Evolutionary conservation across 2,329 filamentous ascomycete genomes (phyloP).

Genomic region (Colletotrichum destructivum): DNA sequence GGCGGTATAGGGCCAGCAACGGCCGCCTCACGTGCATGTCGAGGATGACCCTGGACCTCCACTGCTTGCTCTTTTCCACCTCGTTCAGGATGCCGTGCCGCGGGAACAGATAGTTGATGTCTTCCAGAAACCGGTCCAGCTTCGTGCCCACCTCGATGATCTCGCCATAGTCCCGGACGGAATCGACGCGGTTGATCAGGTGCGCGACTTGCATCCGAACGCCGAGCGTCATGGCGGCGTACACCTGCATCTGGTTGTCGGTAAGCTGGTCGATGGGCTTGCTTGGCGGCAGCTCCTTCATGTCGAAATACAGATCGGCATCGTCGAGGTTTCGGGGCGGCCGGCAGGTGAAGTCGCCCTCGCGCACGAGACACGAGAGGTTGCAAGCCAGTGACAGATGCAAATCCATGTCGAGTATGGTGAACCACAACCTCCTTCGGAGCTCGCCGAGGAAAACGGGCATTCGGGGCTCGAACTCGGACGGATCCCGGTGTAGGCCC

Average conservation of each 20-base stretch:
- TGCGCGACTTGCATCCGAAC: conserved; percentile 65
- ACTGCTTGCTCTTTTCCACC: conserved; percentile 64
- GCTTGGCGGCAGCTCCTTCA: conserved; percentile 63
- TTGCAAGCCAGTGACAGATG: conserved; percentile 68
- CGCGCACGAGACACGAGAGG: conserved; percentile 65
- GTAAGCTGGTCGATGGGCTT: conserved; percentile 68
- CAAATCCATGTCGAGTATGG: conserved; percentile 70
- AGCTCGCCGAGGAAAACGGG: conserved; percentile 67
- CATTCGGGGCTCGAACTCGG: conserved; percentile 66
- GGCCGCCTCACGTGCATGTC: conserved; percentile 70
- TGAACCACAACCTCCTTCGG: conserved; percentile 69
- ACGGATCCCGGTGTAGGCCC: conserved; percentile 71
- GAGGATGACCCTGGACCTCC: conserved; percentile 65
- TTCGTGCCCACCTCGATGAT: conserved; percentile 68
- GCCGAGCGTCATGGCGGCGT: conserved; percentile 65
- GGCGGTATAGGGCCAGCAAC: conserved; percentile 67
- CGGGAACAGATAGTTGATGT: conserved; percentile 68
- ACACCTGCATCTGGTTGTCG: conserved; percentile 68
- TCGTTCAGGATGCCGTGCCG: conserved; percentile 60
- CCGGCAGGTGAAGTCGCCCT: conserved; percentile 68
- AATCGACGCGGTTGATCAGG: conserved; percentile 67
- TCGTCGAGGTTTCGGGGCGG: conserved; percentile 70
- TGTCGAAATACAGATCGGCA: conserved; percentile 62
- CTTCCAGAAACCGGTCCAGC: conserved; percentile 68
- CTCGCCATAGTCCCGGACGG: conserved; percentile 66